Evolutionary conservation across 768 basidiomycete species (phyloP).

Genomic region (Chalciporus sphaerocephalus): DNA sequence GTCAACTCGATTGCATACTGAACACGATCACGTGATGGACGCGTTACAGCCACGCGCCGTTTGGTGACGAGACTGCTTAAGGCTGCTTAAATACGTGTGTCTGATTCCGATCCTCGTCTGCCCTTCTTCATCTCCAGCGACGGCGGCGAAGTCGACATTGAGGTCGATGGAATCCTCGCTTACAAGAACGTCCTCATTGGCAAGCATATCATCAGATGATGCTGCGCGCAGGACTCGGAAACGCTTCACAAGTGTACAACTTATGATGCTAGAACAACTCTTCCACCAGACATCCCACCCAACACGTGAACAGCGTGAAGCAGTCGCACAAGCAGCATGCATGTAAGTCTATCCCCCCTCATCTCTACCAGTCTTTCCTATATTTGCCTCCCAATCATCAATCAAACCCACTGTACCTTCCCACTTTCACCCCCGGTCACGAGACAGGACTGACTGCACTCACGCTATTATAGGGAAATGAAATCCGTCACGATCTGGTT

Average conservation of each 20-base stretch:
- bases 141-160: background rate
- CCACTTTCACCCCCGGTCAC: background rate
- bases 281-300: constrained; percentile 72
- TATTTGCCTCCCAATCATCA: constrained; percentile 2
- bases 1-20: constrained; percentile 10
- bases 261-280: constrained; percentile 68
- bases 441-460: constrained; percentile 11
- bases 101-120: background rate
- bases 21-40: constrained; percentile 30
- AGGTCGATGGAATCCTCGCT: constrained; percentile 28
- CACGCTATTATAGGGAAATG: constrained; percentile 25
- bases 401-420: constrained; percentile 1
- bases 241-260: constrained; percentile 63
- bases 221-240: constrained; percentile 59
- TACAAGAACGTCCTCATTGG: constrained; percentile 52
- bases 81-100: constrained; percentile 24
- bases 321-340: constrained; percentile 52
- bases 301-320: constrained; percentile 68
- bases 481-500: constrained; percentile 36
- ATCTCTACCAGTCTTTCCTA: background rate
- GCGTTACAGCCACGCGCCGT: constrained; percentile 29
- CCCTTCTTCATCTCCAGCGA: constrained; percentile 7
- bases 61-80: constrained; percentile 15
- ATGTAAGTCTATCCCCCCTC: constrained; percentile 45
- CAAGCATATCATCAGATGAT: constrained; percentile 54